Conservation (phyloP, 208 protist species). For the Trypanosomatidae sp. region DNA sequence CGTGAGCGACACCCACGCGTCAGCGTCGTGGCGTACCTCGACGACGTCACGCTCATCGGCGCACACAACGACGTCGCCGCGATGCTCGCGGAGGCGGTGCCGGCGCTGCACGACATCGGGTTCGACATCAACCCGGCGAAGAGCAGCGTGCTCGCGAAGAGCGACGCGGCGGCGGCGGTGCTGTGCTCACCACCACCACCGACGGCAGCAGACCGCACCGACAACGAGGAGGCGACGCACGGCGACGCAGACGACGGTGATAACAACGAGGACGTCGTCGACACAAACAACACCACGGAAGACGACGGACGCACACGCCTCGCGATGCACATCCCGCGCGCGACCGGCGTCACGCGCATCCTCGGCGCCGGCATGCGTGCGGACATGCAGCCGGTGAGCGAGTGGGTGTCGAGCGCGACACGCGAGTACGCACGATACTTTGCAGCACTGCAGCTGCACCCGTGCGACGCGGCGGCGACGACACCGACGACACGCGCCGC, state of each 20-base stretch:
- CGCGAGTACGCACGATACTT: constrained; percentile 6
- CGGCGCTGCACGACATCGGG: constrained; percentile 3
- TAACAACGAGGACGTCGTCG: too few relatives aligned
- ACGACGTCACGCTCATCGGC: constrained; percentile 13
- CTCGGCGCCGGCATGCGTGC: constrained; percentile 10
- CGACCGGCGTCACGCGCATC: constrained; percentile 1
- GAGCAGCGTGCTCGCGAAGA: constrained; percentile 4
- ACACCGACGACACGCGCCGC: too few relatives aligned
- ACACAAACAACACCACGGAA: too few relatives aligned
- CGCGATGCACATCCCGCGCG: constrained; percentile 1
- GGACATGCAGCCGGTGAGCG: background rate
- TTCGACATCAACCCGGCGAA: constrained; percentile 15
- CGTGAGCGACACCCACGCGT: constrained; percentile 1
- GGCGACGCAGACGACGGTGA: background rate
- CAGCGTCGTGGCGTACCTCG: constrained; percentile 12
- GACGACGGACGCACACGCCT: too few relatives aligned
- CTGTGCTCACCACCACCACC: background rate
- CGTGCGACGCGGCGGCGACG: too few relatives aligned
- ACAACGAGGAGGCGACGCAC: background rate
- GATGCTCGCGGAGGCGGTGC: constrained; percentile 3
- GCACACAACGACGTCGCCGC: background rate
- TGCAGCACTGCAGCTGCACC: background rate
- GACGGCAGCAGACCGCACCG: background rate
- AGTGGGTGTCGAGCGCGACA: constrained; percentile 2
- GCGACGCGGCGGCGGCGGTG: background rate